Base-by-base conservation (phyloP, 2,329 filamentous ascomycete species). In the Aspergillus flavus region DNA sequence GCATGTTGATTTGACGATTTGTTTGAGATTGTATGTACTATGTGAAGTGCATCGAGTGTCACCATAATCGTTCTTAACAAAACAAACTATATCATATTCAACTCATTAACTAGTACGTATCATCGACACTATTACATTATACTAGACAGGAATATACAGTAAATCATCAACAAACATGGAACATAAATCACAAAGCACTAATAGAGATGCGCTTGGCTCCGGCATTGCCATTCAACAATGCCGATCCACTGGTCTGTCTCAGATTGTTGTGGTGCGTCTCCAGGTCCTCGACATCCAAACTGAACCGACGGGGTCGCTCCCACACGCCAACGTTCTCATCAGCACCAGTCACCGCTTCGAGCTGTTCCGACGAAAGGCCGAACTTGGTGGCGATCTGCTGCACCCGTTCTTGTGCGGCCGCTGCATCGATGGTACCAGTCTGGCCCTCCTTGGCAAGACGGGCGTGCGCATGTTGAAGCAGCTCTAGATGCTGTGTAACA, bases 301-400 rank as follows among this genome's bases (percentile, higher is more conserved):
- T 76, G 41, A 76, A 76, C 23, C 74, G 71, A 39, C 74, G 65
- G 6, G 74, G 74, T 39, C 68, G 71, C 39, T 74, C 70, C 74
- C 74, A 76, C 62, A 76, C 65, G 11, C 74, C 73, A 30, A 74
- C 66, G 3, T 68, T 67, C 1, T 72, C 72, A 61, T 76, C 63
- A 0, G 66, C 58, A 28, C 61, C 65, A 1, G 69, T 61, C 9
- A 65, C 65, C 6, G 64, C 66, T 61, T 72, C 54, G 3, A 75
- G 66, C 61, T 72, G 65, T 28, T 69, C 64, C 12, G 63, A 56
- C 19, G 71, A 60, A 12, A 76, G 39, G 0, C 73, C 73, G 46
- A 75, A 76, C 30, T 71, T 72, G 50, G 71, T 70, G 2, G 68
- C 68, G 10, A 76, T 63, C 23, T 74, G 71, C 45, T 70, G 63